Conservation (phyloP, 2,329 filamentous ascomycete genomes). For the Alternaria gaisen region DNA sequence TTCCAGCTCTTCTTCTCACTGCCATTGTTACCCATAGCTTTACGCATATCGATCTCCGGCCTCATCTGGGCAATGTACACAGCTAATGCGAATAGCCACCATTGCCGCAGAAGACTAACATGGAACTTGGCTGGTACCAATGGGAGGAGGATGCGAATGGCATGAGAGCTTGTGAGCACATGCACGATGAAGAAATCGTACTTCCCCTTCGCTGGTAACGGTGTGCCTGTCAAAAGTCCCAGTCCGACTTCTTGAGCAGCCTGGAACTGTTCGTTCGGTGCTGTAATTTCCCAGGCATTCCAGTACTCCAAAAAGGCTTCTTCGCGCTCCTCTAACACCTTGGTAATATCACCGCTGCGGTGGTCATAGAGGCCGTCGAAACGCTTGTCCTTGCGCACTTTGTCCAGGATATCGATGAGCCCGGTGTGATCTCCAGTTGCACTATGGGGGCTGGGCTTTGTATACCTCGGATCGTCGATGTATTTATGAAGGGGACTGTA, state of each 20-base stretch:
- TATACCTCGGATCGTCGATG: conserved; percentile 77
- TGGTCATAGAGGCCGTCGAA: conserved; percentile 73
- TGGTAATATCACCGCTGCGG: conserved; percentile 70
- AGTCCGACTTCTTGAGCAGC: conserved; percentile 69
- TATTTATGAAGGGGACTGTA: conserved; percentile 67
- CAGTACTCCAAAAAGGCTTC: conserved; percentile 82
- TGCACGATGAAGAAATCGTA: conserved; percentile 89
- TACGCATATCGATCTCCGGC: conserved; percentile 74
- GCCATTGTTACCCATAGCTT: conserved; percentile 65
- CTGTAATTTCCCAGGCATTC: conserved; percentile 78
- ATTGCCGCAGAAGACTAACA: conserved; percentile 77
- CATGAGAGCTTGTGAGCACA: conserved; percentile 80
- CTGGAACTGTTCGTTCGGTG: conserved; percentile 78
- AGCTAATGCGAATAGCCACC: conserved; percentile 85
- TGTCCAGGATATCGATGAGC: conserved; percentile 74
- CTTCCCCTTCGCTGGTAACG: conserved; percentile 51
- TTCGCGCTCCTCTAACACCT: conserved; percentile 74
- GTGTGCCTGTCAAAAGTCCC: conserved; percentile 66
- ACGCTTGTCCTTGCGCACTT: conserved; percentile 72
- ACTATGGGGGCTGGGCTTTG: conserved; percentile 66
- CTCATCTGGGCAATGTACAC: conserved; percentile 80
- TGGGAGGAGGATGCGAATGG: conserved; percentile 84
- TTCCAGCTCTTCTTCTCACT: conserved; percentile 76
- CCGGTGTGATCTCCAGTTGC: conserved; percentile 59
- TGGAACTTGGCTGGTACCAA: conserved; percentile 78